These are phyloP conservation scores for Zymoseptoria crescenta DNA, from an alignment of 2,329 filamentous ascomycete genomes.

Conservation along the genomic window DNA sequence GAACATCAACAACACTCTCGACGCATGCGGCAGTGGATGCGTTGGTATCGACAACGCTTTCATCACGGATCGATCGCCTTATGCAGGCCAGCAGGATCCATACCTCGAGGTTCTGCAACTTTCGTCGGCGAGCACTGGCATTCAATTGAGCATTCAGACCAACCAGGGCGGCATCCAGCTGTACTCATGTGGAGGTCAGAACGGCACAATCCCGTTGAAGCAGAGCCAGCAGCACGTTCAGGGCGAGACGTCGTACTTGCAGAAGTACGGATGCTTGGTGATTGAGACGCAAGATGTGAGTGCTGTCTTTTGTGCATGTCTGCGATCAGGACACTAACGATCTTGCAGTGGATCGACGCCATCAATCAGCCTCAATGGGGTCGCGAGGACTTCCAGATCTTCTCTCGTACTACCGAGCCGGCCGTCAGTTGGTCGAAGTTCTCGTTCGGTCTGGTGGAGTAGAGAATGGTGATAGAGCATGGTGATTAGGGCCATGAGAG, in stretches of 20 bases:
- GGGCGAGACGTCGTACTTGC: slow-evolving; percentile 17
- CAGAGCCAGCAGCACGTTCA: slow-evolving; percentile 23
- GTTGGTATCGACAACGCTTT: slow-evolving; percentile 66
- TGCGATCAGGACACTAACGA: slow-evolving; percentile 47
- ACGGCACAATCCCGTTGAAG: slow-evolving; percentile 27
- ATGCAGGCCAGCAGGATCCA: slow-evolving; percentile 18
- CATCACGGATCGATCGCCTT: slow-evolving; percentile 21
- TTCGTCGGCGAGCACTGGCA: slow-evolving; percentile 22
- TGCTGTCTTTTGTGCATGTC: slow-evolving; percentile 36
- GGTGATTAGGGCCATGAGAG: neutral
- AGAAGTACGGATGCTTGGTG: slow-evolving; percentile 74
- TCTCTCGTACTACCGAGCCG: slow-evolving; percentile 34
- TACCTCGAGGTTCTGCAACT: slow-evolving; percentile 21
- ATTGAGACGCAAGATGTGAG: slow-evolving; percentile 51
- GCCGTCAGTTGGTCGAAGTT: slow-evolving; percentile 18
- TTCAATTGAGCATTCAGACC: slow-evolving; percentile 23
- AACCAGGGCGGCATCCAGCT: slow-evolving; percentile 27
- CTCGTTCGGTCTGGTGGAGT: slow-evolving; percentile 12
- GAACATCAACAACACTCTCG: slow-evolving; percentile 16
- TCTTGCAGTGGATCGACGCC: slow-evolving; percentile 66
- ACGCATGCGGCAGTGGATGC: slow-evolving; percentile 65
- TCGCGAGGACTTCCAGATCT: slow-evolving; percentile 48
- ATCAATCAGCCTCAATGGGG: slow-evolving; percentile 94
- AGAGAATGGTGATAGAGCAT: neutral
- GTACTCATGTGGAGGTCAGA: slow-evolving; percentile 26